Base-by-base conservation (phyloP, 2,329 filamentous ascomycete genomes). In the Diplodia scrobiculata region DNA sequence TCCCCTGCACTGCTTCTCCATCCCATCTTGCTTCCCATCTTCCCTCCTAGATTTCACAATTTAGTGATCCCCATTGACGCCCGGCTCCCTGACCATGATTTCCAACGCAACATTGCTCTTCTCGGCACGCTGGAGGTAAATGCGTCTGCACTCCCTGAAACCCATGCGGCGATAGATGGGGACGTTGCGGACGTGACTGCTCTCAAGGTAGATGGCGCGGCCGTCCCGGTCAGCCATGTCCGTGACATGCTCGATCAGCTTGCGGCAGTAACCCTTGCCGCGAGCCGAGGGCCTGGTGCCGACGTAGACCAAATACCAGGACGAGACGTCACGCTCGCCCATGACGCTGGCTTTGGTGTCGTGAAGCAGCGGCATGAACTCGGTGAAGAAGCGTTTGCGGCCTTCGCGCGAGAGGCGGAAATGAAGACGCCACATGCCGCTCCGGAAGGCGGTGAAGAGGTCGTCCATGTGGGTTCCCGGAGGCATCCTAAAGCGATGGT, bases 221-320 rank as follows among this genome's bases (percentile, higher is more conserved):
- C 85, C 84, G 72, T 91, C 87, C 17, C 77, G 77, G 74, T 95
- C 91, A 52, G 91, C 90, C 84, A 74, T 68, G 54, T 70, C 72
- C 63, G 88, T 87, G 78, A 92, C 88, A 74, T 91, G 82, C 75
- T 87, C 83, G 69, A 95, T 86, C 68, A 93, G 82, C 78, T 86
- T 88, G 70, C 83, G 83, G 17, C 87, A 90, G 76, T 91, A 91
- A 11, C 91, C 91, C 71, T 88, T 88, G 55, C 90, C 86, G 68
- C 89, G 86, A 4, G 88, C 86, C 68, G 82, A 83, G 38, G 89
- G 87, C 76, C 88, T 89, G 60, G 90, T 92, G 68, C 91, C 91
- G 68, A 96, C 82, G 77, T 94, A 95, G 55, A 92, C 90, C 65
- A 96, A 86, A 76, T 95, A 95, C 84, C 91, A 95, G 73, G 85